A percentile compares a stretch with the other conserved stretches of the same genome.
Conservation (phyloP, 768 basidiomycete species). For the Exidia glandulosa region DNA sequence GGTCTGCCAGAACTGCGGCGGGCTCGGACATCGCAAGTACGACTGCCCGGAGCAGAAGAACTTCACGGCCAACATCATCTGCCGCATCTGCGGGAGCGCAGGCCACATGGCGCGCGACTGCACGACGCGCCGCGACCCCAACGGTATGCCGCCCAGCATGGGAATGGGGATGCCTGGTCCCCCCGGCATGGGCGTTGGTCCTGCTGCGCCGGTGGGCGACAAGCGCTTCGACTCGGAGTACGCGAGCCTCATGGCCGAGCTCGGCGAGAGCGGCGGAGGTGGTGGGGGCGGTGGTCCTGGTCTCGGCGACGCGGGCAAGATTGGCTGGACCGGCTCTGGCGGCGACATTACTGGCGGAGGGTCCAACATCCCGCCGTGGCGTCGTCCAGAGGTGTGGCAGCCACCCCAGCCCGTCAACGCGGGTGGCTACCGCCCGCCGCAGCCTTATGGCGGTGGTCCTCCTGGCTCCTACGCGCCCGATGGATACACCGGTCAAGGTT, state of each 20-base stretch:
- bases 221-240: constrained; percentile 95
- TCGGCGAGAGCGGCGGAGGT: constrained; percentile 71
- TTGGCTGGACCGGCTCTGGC: constrained; percentile 41
- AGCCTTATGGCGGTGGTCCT: constrained; percentile 25
- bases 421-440: constrained; percentile 58
- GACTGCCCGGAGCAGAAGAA: constrained; percentile 98
- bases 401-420: constrained; percentile 20
- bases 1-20: constrained; percentile 94
- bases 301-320: constrained; percentile 1
- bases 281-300: constrained; percentile 36
- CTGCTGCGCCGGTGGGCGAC: constrained; percentile 14
- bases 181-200: not conserved
- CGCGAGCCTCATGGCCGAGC: constrained; percentile 92
- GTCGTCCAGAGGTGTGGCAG: constrained; percentile 81
- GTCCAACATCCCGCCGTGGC: constrained; percentile 81
- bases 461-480: constrained; percentile 23
- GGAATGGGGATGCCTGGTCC: constrained; percentile 5
- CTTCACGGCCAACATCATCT: constrained; percentile 98
- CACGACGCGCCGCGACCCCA: constrained; percentile 84
- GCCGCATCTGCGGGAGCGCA: constrained; percentile 94
- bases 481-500: constrained; percentile 29
- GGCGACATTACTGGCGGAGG: constrained; percentile 52
- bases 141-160: constrained; percentile 18
- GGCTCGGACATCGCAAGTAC: constrained; percentile 93
- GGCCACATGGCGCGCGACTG: constrained; percentile 99